Evolutionary conservation across 1,139 yeast genomes (phyloP).

Genomic region (Lipomyces yarrowii): DNA sequence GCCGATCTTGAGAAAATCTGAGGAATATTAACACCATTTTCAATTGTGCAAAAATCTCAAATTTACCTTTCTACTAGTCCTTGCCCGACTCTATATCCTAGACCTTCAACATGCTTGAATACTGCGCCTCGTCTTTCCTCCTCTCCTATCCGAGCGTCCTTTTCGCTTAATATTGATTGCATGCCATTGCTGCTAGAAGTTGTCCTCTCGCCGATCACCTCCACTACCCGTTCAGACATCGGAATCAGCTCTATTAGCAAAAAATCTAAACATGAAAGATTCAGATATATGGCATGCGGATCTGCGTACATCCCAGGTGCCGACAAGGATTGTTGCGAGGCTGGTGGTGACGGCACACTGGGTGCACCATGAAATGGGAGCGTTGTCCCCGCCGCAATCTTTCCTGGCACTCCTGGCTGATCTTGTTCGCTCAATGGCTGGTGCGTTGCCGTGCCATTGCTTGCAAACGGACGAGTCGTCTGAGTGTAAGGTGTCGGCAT

Average conservation of each 20-base stretch:
- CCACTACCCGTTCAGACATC: slow-evolving; percentile 60
- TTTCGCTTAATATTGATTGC: slow-evolving; percentile 28
- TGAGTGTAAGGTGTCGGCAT: background rate
- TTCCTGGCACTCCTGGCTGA: background rate
- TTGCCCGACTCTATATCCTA: slow-evolving; percentile 75
- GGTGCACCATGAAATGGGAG: slow-evolving; percentile 8
- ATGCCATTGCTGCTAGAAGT: slow-evolving; percentile 37
- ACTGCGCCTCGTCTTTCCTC: slow-evolving; percentile 51
- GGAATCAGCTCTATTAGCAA: slow-evolving; percentile 79
- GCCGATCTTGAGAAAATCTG: slow-evolving; percentile 57
- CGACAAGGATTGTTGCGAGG: slow-evolving; percentile 1
- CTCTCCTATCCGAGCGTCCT: slow-evolving; percentile 17
- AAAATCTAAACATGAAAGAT: slow-evolving; percentile 56
- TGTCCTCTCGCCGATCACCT: slow-evolving; percentile 42
- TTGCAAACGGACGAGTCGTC: background rate
- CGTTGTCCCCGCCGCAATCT: slow-evolving; percentile 2
- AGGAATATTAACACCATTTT: background rate
- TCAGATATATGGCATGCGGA: slow-evolving; percentile 44
- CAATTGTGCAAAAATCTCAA: background rate
- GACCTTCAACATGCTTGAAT: slow-evolving; percentile 60
- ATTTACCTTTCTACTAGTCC: slow-evolving; percentile 60
- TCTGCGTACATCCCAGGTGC: slow-evolving; percentile 24
- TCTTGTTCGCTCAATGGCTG: background rate
- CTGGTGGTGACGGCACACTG: background rate
- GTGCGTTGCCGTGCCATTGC: background rate